Base-by-base conservation (phyloP, 2,329 filamentous ascomycete genomes). In the Ophiocordyceps camponoti-saundersi region DNA sequence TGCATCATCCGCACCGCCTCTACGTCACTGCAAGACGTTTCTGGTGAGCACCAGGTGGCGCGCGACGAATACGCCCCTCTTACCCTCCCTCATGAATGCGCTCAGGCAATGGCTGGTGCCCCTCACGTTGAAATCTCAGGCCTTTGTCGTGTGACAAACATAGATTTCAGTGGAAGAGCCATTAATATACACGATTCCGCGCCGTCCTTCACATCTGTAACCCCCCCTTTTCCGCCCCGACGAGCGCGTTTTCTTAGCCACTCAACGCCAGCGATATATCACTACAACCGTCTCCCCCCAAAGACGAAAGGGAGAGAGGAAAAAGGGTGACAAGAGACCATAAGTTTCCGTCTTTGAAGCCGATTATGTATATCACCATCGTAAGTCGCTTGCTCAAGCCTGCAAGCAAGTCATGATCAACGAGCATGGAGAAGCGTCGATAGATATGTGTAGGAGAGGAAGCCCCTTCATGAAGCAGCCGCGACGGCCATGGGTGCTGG, bases 401-500 rank as follows among this genome's bases (percentile, higher is more conserved):
- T 8, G 36, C 18, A 40, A 40, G 36, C n/a, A 40, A n/a, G 36
- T 8, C 7, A 11, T 23, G 40, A 23, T 6, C 20, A 23, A 12
- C 12, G 11, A 21, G 3, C 20, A 13, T 42, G 21, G 40, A 15
- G 20, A 6, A 36, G 34, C 13, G 23, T 20, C 36, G 36, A 40
- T 18, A 20, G 15, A 8, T 12, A 11, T n/a, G n/a, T 20, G n/a
- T 20, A 6, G n/a, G 12, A 42, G 18, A 10, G n/a, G 20, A 20
- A 22, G 7, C 16, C 29, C 22, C 29, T 41, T 23, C 22, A 47
- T 1, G 61, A 73, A 20, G 69, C 66, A 22, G 71, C 68, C 26
- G 65, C 56, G 46, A 74, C 61, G n/a, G 70, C 59, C 47, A 68
- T 59, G 3, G 71, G 71, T 16, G 65, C 68, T 0, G 74, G 72